These are phyloP conservation scores for Boechera stricta DNA, from an alignment of 345 rosid genomes.

Conservation along the genomic window DNA sequence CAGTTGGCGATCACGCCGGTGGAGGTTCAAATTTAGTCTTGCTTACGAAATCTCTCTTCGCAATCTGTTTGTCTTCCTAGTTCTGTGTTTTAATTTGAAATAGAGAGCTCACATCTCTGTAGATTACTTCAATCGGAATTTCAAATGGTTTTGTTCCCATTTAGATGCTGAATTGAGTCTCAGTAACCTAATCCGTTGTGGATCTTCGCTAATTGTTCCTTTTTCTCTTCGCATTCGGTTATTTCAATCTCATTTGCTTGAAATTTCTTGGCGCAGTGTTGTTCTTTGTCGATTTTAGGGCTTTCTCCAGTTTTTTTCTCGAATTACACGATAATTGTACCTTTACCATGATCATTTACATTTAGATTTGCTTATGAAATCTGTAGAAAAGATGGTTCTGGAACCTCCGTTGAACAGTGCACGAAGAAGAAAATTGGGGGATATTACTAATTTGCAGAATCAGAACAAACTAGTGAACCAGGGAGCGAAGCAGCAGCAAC, in stretches of 20 bases:
- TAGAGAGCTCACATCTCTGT: constrained; percentile 19
- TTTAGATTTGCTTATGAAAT: constrained; percentile 23
- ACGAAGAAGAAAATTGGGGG: constrained; percentile 55
- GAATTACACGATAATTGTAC: background rate
- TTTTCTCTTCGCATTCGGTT: constrained; percentile 20
- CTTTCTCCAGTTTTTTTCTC: background rate
- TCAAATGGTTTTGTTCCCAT: constrained; percentile 5
- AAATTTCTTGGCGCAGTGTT: background rate
- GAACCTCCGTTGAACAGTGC: constrained; percentile 44
- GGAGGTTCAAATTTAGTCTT: constrained; percentile 36
- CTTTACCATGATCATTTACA: background rate
- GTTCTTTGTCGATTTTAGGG: constrained; percentile 16
- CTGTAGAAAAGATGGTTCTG: constrained; percentile 37
- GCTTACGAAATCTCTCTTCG: background rate
- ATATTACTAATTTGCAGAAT: constrained; percentile 62
- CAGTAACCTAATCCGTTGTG: background rate
- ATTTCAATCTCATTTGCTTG: constrained; percentile 8
- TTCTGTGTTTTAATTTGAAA: constrained; percentile 7
- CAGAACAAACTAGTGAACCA: constrained; percentile 39
- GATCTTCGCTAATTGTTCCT: constrained; percentile 15
- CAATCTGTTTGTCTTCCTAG: constrained; percentile 10
- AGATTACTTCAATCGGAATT: constrained; percentile 3
- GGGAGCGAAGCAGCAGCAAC: constrained; percentile 43
- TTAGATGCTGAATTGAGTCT: constrained; percentile 5
- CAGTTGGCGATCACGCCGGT: constrained; percentile 11